These are phyloP conservation scores for Lasiodiplodia hormozganensis DNA, from an alignment of 2,329 filamentous ascomycete species.

Conservation along the genomic window DNA sequence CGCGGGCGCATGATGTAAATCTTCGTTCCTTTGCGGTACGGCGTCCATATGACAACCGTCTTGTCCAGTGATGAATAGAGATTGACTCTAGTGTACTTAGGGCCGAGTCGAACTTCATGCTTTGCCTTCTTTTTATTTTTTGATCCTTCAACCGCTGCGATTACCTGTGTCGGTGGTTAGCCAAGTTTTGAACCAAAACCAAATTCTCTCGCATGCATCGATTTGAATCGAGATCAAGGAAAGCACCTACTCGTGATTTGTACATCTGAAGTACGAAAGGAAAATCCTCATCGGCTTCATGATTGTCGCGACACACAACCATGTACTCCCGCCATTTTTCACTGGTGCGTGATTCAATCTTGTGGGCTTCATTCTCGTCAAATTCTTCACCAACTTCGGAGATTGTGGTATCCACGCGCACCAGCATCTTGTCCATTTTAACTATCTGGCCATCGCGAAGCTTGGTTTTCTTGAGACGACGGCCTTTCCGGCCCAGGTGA, in stretches of 20 bases:
- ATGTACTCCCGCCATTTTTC: slow-evolving; percentile 73
- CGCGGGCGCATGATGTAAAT: slow-evolving; percentile 69
- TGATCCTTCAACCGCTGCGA: slow-evolving; percentile 63
- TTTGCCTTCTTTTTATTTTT: slow-evolving; percentile 62
- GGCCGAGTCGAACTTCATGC: slow-evolving; percentile 63
- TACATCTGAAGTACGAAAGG: slow-evolving; percentile 67
- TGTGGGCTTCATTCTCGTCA: slow-evolving; percentile 67
- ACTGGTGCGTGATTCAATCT: slow-evolving; percentile 63
- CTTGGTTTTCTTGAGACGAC: slow-evolving; percentile 48
- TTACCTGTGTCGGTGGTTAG: slow-evolving; percentile 50
- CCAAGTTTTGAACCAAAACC: neutral
- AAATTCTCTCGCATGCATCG: neutral
- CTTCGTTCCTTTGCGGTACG: slow-evolving; percentile 59
- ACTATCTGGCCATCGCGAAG: slow-evolving; percentile 66
- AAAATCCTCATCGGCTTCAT: slow-evolving; percentile 52
- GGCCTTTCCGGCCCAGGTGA: slow-evolving; percentile 43
- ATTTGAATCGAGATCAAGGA: neutral
- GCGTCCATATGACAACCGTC: slow-evolving; percentile 68
- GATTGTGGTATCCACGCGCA: slow-evolving; percentile 63
- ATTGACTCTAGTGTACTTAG: slow-evolving; percentile 63
- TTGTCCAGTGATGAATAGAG: slow-evolving; percentile 72
- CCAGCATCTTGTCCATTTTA: slow-evolving; percentile 73
- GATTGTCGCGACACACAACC: slow-evolving; percentile 66
- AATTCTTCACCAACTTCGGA: slow-evolving; percentile 65
- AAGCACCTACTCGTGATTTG: slow-evolving; percentile 58